Evolutionary conservation across 73 alveolate genomes (phyloP).

Genomic region (Tetrahymena borealis): DNA sequence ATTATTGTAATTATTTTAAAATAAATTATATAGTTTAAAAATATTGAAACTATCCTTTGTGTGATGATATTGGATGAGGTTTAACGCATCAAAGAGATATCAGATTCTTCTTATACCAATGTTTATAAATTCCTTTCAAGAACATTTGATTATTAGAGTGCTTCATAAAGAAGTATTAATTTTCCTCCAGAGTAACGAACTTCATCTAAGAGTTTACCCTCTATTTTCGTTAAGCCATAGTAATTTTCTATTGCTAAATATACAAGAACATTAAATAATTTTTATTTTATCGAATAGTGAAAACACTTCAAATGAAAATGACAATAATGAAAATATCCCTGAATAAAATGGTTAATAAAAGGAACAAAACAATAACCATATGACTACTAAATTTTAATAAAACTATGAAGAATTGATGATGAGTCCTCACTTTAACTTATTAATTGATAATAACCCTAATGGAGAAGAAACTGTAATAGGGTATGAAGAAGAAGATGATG

Average conservation of each 20-base stretch:
- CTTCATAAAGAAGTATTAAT: not conserved
- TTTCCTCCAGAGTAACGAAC: too few relatives aligned
- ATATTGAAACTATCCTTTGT: not conserved
- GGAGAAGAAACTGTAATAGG: not conserved
- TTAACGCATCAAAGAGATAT: not conserved
- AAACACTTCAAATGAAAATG: too few relatives aligned
- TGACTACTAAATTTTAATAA: not conserved
- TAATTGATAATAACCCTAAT: not conserved
- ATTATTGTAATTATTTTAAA: too few relatives aligned
- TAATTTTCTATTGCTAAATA: too few relatives aligned
- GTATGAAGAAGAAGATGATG: not conserved
- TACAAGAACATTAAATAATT: too few relatives aligned
- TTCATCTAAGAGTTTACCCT: too few relatives aligned
- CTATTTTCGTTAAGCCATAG: too few relatives aligned
- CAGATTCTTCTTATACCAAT: not conserved
- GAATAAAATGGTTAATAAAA: not conserved
- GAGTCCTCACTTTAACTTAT: not conserved
- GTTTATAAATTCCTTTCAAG: not conserved
- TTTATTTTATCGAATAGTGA: too few relatives aligned
- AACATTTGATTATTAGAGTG: not conserved
- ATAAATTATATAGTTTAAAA: not conserved
- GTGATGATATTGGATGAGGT: not conserved
- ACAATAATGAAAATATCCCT: too few relatives aligned
- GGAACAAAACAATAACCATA: not conserved
- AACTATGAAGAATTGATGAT: not conserved